Evolutionary conservation across 441 rosid species (phyloP), one percentile per base, ranked within the genome.

Genomic region (Gossypium gossypioides): DNA sequence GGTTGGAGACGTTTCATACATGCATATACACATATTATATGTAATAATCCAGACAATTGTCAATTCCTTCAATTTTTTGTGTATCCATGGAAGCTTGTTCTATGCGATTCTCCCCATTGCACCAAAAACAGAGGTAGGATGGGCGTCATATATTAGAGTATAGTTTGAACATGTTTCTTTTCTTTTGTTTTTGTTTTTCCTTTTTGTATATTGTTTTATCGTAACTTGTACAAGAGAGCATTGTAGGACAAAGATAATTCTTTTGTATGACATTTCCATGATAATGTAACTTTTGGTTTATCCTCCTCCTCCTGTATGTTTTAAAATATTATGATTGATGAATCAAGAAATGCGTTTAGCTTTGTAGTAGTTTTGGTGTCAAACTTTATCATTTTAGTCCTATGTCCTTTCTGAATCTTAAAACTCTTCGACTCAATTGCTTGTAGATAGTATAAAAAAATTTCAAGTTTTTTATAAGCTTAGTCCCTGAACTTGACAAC

Each of bases 1-100:
- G 76, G 73, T 66, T 56, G 52, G 55, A 18, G 48, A 16, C 19
- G 55, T 56, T 55, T 15, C 57, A 52, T 52, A 52, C 48, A 42
- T 42, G 12, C 37, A 50, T 22, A 16, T 21, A 18, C 0, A 15
- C 7, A 18, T 19, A 19, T 54, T 8, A 52, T 6, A 52, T 7
- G 48, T 42, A 7, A 10, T 12, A 12, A 54, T 7, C 7, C 32
- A 27, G 72, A 46, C 6, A 64, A 56, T 57, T 46, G 62, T 48
- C 29, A 13, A 71, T 63, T 71, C 44, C 3, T 34, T 40, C 46
- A 2, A 42, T 46, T 46, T 13, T 42, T 18, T 52, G 24, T 52
- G 51, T 46, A 12, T 46, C 51, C 51, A 13, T 12, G 13, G 15
- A 46, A 65, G 52, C 54, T 62, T 16, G 12, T 42, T 22, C 52